Evolutionary conservation across 1,139 yeast species (phyloP).

Genomic region (Blastobotrys ciferrii): DNA sequence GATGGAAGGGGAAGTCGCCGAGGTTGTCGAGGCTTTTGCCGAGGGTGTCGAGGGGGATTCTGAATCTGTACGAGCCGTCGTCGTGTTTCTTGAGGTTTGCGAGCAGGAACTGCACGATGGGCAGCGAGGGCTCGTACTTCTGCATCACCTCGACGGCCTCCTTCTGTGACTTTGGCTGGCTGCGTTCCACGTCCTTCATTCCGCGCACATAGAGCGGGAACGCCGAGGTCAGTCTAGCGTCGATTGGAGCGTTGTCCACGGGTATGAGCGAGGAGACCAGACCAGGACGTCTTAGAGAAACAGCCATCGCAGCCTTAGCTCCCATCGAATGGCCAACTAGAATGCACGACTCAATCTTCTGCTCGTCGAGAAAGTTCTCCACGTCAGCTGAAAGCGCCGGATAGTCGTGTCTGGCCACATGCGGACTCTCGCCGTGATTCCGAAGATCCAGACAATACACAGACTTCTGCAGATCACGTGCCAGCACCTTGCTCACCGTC

Average conservation of each 20-base stretch:
- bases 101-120: slow-evolving; percentile 75
- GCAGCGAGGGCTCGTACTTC: slow-evolving; percentile 56
- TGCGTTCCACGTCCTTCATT: slow-evolving; percentile 48
- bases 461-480: slow-evolving; percentile 36
- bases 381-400: slow-evolving; percentile 84
- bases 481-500: slow-evolving; percentile 57
- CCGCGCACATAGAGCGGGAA: slow-evolving; percentile 69
- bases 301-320: slow-evolving; percentile 90
- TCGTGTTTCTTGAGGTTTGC: slow-evolving; percentile 56
- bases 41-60: slow-evolving; percentile 70
- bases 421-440: slow-evolving; percentile 93
- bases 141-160: slow-evolving; percentile 69
- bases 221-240: slow-evolving; percentile 54
- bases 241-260: slow-evolving; percentile 89
- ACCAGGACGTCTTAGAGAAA: slow-evolving; percentile 68
- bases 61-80: slow-evolving; percentile 37
- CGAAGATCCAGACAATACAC: slow-evolving; percentile 78
- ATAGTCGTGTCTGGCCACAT: slow-evolving; percentile 64
- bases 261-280: slow-evolving; percentile 63
- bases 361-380: slow-evolving; percentile 58
- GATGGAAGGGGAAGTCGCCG: slow-evolving; percentile 75
- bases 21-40: slow-evolving; percentile 60
- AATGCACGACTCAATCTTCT: slow-evolving; percentile 53
- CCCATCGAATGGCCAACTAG: slow-evolving; percentile 97
- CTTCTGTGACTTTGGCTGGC: slow-evolving; percentile 49